These are phyloP conservation scores for Lentinula novae-zelandiae DNA, from an alignment of 1,284 basidiomycete species.

Conservation along the genomic window DNA sequence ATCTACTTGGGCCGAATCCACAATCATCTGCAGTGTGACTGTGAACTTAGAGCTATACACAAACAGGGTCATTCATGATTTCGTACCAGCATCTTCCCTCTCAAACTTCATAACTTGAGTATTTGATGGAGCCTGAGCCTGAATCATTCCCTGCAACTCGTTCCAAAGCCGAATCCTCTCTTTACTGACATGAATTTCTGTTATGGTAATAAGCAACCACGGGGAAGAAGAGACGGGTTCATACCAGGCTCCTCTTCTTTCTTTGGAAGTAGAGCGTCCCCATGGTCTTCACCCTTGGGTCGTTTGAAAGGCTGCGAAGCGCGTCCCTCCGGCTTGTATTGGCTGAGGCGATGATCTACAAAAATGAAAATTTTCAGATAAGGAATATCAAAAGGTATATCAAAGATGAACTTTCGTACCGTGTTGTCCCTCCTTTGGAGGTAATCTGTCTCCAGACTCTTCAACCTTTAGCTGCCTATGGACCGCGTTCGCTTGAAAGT, in stretches of 20 bases:
- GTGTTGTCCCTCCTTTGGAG: neutral
- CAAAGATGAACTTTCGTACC: neutral
- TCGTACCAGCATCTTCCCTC: no score
- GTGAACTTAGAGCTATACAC: no score
- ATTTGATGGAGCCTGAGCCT: neutral
- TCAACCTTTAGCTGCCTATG: neutral
- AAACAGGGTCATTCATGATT: no score
- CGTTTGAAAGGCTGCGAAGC: neutral
- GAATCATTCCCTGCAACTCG: neutral
- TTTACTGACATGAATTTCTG: neutral
- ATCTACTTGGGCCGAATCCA: no score
- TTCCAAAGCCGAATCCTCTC: neutral
- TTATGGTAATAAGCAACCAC: neutral
- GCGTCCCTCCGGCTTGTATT: neutral
- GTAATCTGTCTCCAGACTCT: neutral
- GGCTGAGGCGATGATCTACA: no score
- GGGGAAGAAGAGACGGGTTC: neutral
- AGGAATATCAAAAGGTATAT: no score
- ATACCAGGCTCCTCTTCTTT: neutral
- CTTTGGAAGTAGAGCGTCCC: neutral
- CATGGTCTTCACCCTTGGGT: neutral
- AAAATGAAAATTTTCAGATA: no score
- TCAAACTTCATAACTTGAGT: neutral
- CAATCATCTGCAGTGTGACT: no score
- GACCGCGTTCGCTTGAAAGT: neutral